Evolutionary conservation across 1,284 basidiomycete genomes (phyloP).

Genomic region (Puccinia coronata): DNA sequence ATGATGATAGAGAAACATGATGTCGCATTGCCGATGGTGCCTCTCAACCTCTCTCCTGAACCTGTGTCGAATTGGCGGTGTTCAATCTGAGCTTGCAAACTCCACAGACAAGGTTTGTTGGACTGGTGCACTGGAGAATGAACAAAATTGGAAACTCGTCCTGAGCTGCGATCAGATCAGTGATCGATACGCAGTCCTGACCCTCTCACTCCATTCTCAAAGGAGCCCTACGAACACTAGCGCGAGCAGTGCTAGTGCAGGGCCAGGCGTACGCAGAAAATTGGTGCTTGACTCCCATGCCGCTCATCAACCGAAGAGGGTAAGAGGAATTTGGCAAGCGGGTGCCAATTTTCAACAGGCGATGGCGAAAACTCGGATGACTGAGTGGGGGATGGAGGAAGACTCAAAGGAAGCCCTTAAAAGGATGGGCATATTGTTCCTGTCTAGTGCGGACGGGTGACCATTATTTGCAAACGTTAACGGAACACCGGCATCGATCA

Average conservation of each 20-base stretch:
- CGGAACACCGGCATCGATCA: no score
- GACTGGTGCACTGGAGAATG: neutral
- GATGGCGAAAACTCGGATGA: no score
- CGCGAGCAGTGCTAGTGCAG: neutral
- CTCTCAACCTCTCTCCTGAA: slow-evolving; percentile 8
- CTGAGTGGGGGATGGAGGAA: no score
- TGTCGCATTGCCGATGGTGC: no score
- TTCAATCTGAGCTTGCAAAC: slow-evolving; percentile 1
- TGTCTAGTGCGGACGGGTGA: no score
- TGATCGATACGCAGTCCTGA: neutral
- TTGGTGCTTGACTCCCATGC: neutral
- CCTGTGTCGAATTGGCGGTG: neutral
- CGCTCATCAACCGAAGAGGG: slow-evolving; percentile 2
- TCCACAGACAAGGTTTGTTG: neutral
- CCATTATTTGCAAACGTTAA: no score
- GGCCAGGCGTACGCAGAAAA: neutral
- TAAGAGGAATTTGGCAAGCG: neutral
- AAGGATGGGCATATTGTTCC: no score
- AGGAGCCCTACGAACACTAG: neutral
- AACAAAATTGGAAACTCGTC: neutral
- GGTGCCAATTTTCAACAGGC: neutral
- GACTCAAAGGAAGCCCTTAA: no score
- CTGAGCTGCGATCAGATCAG: neutral
- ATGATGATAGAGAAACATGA: neutral
- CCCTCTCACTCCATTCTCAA: neutral